Evolutionary conservation across 495 filamentous ascomycete species (phyloP).

Genomic region (Astrocystis sublimbata): DNA sequence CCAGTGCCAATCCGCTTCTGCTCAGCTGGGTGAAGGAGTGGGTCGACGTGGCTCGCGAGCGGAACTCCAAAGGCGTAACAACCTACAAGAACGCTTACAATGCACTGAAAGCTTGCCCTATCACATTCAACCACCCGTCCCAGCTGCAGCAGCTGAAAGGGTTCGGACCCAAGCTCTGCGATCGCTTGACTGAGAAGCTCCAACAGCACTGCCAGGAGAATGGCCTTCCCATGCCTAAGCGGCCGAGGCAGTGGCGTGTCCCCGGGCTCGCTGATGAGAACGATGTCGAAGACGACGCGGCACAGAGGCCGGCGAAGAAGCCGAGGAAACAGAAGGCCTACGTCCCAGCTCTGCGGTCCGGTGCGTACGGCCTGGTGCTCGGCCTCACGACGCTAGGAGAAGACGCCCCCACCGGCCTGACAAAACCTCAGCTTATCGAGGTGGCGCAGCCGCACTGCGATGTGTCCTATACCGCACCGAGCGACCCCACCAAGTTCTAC

Average conservation of each 20-base stretch:
- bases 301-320: slow-evolving; percentile 62
- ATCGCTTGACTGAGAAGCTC: slow-evolving; percentile 68
- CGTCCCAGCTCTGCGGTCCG: slow-evolving; percentile 69
- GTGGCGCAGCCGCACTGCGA: slow-evolving; percentile 73
- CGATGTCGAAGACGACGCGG: slow-evolving; percentile 33
- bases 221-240: slow-evolving; percentile 69
- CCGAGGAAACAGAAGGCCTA: slow-evolving; percentile 66
- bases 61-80: slow-evolving; percentile 67
- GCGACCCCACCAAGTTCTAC: slow-evolving; percentile 68
- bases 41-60: slow-evolving; percentile 70
- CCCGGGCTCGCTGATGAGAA: slow-evolving; percentile 28
- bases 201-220: slow-evolving; percentile 67
- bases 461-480: slow-evolving; percentile 69
- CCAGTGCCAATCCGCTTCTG: slow-evolving; percentile 72
- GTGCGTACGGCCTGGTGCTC: slow-evolving; percentile 72
- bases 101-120: slow-evolving; percentile 76
- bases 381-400: slow-evolving; percentile 64
- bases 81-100: slow-evolving; percentile 81
- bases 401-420: slow-evolving; percentile 56
- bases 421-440: slow-evolving; percentile 69
- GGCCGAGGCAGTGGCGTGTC: slow-evolving; percentile 37
- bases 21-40: slow-evolving; percentile 78
- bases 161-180: slow-evolving; percentile 69
- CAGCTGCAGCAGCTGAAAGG: slow-evolving; percentile 72
- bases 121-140: slow-evolving; percentile 72